Conservation (phyloP, 768 basidiomycete genomes). For the Amanita brunnescens region DNA sequence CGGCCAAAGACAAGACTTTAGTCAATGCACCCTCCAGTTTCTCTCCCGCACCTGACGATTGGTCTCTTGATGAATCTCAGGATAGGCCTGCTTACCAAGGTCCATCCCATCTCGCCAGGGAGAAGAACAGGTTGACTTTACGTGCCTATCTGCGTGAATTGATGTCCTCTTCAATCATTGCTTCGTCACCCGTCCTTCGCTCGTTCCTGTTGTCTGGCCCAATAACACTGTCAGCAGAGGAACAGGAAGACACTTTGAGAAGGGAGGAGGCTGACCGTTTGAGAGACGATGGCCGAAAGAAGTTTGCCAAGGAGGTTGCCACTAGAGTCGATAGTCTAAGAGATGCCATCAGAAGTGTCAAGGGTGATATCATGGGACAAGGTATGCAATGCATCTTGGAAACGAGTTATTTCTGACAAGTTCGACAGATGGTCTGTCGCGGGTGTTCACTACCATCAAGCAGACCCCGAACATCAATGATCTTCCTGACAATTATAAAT, state of each 20-base stretch:
- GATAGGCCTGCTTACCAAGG: constrained; percentile 1
- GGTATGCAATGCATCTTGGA: constrained; percentile 28
- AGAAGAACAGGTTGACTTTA: constrained; percentile 92
- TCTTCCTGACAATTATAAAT: constrained; percentile 77
- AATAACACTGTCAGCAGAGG: constrained; percentile 56
- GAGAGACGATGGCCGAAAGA: constrained; percentile 79
- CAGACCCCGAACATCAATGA: constrained; percentile 65
- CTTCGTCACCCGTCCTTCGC: constrained; percentile 76
- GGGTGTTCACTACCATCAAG: constrained; percentile 85
- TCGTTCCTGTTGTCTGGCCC: constrained; percentile 81
- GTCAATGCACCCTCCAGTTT: constrained; percentile 37
- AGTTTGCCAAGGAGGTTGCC: constrained; percentile 83
- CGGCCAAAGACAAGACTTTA: constrained; percentile 79
- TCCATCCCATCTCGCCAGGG: constrained; percentile 60
- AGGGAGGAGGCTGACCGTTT: constrained; percentile 86
- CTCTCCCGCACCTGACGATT: constrained; percentile 16
- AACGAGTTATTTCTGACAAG: background rate
- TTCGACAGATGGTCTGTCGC: constrained; percentile 72
- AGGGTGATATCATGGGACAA: constrained; percentile 88
- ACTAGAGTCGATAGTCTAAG: constrained; percentile 79
- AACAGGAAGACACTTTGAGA: constrained; percentile 66
- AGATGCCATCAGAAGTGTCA: constrained; percentile 77
- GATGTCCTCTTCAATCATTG: constrained; percentile 60
- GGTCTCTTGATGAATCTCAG: background rate
- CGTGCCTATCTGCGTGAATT: constrained; percentile 86